phyloP scores from a whole-genome alignment of 2,329 filamentous ascomycete genomes.

The Penicillium sp. region DNA sequence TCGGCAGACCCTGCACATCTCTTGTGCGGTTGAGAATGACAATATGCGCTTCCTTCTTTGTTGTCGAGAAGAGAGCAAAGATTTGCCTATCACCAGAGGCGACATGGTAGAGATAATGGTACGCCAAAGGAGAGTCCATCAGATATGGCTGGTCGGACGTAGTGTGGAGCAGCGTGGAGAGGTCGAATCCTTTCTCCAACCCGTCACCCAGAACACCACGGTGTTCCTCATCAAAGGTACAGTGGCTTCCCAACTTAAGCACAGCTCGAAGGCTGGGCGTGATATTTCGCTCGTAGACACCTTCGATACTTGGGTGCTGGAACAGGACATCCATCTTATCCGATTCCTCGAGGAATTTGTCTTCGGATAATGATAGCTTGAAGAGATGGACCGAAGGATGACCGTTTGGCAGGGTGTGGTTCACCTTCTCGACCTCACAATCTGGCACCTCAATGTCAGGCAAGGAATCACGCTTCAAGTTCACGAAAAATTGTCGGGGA shows the following conservation, averaged over 20 bases:
- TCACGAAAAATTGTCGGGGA: constrained; percentile 86
- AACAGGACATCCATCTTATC: constrained; percentile 84
- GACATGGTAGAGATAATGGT: constrained; percentile 92
- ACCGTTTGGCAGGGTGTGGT: constrained; percentile 90
- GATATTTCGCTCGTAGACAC: constrained; percentile 94
- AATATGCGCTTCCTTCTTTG: constrained; percentile 78
- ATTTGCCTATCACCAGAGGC: constrained; percentile 88
- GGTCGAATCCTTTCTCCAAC: constrained; percentile 90
- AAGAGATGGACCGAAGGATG: constrained; percentile 94
- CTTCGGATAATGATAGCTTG: constrained; percentile 88
- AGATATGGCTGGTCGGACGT: constrained; percentile 77
- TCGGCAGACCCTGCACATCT: constrained; percentile 85
- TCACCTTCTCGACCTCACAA: constrained; percentile 91
- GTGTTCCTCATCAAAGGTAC: constrained; percentile 90
- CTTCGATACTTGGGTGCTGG: constrained; percentile 92
- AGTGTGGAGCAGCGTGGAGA: constrained; percentile 73
- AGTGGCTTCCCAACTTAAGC: constrained; percentile 86
- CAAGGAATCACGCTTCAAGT: constrained; percentile 83
- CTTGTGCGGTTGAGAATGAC: constrained; percentile 84
- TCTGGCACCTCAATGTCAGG: constrained; percentile 86
- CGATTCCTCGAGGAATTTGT: constrained; percentile 81
- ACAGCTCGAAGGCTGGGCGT: constrained; percentile 86
- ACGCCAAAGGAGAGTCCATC: constrained; percentile 73
- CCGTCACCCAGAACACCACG: constrained; percentile 90
- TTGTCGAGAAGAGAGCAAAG: constrained; percentile 90